Percentiles rank a stretch among this genome's conserved stretches.
These are phyloP conservation scores for Salvia hispanica DNA, from an alignment of 257 asterid genomes.

Conservation along the genomic window DNA sequence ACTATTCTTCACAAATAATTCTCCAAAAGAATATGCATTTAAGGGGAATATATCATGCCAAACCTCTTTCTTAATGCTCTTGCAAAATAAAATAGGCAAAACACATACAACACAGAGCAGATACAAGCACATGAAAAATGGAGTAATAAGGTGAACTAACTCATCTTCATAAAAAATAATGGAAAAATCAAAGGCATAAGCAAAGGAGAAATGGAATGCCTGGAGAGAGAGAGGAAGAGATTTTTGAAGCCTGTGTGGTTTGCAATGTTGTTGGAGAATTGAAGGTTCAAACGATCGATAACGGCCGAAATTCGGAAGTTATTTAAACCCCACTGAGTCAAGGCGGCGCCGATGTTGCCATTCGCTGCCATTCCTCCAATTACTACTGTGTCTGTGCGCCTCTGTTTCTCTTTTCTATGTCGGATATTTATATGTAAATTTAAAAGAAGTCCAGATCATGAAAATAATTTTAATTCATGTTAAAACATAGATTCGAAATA, in stretches of 20 bases:
- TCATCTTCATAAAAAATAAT: conserved; percentile 8
- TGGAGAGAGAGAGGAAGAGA: conserved; percentile 69
- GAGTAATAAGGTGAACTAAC: not conserved
- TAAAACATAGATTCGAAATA: too few relatives aligned
- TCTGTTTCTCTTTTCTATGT: not conserved
- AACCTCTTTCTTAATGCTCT: not conserved
- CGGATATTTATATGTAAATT: too few relatives aligned
- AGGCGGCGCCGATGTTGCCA: conserved; percentile 26
- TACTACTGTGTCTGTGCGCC: not conserved
- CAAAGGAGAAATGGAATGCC: conserved; percentile 34
- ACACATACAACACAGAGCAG: not conserved
- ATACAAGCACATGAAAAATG: not conserved
- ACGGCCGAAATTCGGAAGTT: conserved; percentile 51
- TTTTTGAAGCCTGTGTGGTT: conserved; percentile 43
- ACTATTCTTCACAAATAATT: conserved; percentile 5
- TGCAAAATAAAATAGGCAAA: not conserved
- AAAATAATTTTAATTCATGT: too few relatives aligned
- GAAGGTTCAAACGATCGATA: conserved; percentile 45
- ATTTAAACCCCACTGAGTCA: conserved; percentile 38
- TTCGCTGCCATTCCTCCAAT: conserved; percentile 33
- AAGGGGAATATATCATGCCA: conserved; percentile 13
- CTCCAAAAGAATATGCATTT: not conserved
- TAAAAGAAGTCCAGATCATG: too few relatives aligned
- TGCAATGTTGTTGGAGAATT: conserved; percentile 24
- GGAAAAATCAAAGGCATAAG: conserved; percentile 9